A percentile compares a stretch with the other conserved stretches of the same genome.
Conservation (phyloP, 345 rosid species). For the Brassica carinata region DNA sequence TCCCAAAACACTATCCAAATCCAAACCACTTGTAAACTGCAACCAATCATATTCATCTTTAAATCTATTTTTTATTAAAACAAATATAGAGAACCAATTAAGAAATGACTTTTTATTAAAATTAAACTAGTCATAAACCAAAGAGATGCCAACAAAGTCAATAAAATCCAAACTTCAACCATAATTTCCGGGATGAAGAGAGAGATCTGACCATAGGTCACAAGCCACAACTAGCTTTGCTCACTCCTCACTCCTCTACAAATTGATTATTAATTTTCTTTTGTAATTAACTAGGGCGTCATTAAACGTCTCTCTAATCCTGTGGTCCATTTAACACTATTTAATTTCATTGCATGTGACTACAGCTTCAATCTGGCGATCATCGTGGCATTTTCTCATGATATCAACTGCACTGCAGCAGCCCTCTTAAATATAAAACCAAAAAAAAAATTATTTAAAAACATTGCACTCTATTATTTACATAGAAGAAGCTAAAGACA, state of each 20-base stretch:
- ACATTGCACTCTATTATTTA: conserved; percentile 32
- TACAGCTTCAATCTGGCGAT: conserved; percentile 42
- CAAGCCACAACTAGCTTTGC: conserved; percentile 32
- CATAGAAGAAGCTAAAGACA: conserved; percentile 19
- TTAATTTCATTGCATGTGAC: conserved; percentile 41
- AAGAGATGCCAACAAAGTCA: conserved; percentile 10
- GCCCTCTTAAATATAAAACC: conserved; percentile 10
- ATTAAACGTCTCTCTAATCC: conserved; percentile 19
- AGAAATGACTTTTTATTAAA: not conserved
- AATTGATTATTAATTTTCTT: not conserved
- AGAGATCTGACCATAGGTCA: conserved; percentile 27
- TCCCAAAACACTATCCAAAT: not conserved
- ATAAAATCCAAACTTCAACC: conserved; percentile 13
- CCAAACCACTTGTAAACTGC: not conserved
- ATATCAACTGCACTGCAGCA: conserved; percentile 36
- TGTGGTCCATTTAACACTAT: conserved; percentile 15
- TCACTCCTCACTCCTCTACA: conserved; percentile 33
- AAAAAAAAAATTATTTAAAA: not conserved
- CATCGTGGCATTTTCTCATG: conserved; percentile 39
- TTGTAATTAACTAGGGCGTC: conserved; percentile 17
- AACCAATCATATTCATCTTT: not conserved
- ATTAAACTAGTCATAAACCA: not conserved
- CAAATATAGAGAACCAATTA: not conserved
- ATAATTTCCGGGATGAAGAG: conserved; percentile 24
- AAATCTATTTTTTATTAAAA: not conserved